Base-by-base conservation (phyloP, 1,284 basidiomycete genomes). In the Macrocystidia cucumis region DNA sequence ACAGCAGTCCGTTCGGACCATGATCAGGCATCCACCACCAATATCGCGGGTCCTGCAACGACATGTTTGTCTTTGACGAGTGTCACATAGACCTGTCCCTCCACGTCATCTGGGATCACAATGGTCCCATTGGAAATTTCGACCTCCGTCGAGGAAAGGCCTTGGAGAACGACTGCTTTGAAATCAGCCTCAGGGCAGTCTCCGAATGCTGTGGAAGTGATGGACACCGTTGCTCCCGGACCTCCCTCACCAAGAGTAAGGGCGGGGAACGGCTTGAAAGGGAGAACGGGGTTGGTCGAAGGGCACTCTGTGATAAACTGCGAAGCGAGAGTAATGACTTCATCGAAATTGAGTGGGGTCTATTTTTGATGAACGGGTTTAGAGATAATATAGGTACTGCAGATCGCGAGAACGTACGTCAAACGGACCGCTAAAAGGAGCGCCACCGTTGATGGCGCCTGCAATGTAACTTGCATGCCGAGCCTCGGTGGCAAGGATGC, bases 281-380 rank as follows among this genome's bases (percentile, higher is more conserved):
- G 55, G 4, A 71, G 60, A 1, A 55, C 37, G 9, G 67, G 59
- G 56, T 74, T 74, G 37, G 59, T 54, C 9, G 52, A 43, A 1
- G 79, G 79, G 60, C 78, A 82, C 41, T n/a, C n/a, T 3, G 17
- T 48, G 46, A 74, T 68, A 54, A 72, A 69, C 4, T 46, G 39
- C 0, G 55, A 52, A 31, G 57, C 69, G 24, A 74, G 48, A 9
- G 65, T 62, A 51, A 46, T 71, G 2, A 61, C 69, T 42, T 70
- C 58, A 50, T 63, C 63, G 30, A 69, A 52, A 32, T 50, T 52
- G 13, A 80, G 63, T 9, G 74, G 69, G 1, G 56, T 57, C 55
- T 69, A 21, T 35, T 26, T 16, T 30, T 17, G 2, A 8, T 18
- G 12, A 33, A n/a, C 25, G 14, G 9, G 26, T 28, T 13, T 18